Conservation (phyloP, 768 basidiomycete species). For the Psilocybe azurescens region DNA sequence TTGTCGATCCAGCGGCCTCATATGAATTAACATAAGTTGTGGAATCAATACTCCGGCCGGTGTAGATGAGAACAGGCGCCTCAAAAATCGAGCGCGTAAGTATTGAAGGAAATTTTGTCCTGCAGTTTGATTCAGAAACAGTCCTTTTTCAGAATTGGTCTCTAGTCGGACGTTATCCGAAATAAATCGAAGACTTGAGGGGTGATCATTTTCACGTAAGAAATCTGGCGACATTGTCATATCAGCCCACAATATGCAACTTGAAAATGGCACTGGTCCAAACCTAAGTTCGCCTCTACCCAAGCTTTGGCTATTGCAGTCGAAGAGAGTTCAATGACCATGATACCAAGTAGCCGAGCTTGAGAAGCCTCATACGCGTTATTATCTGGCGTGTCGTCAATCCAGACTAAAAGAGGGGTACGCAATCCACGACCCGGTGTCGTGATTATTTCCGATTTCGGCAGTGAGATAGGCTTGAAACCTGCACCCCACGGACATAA, state of each 20-base stretch:
- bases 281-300: conserved; percentile 32
- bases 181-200: conserved; percentile 31
- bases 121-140: conserved; percentile 17
- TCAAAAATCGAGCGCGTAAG: conserved; percentile 24
- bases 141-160: neutral
- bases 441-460: neutral
- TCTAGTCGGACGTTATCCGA: conserved; percentile 35
- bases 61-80: conserved; percentile 32
- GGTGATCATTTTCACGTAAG: conserved; percentile 26
- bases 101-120: conserved; percentile 30
- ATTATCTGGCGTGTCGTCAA: conserved; percentile 30
- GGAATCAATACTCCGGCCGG: conserved; percentile 19
- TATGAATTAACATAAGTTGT: conserved; percentile 26
- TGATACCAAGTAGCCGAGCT: conserved; percentile 24
- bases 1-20: conserved; percentile 25
- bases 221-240: conserved; percentile 19
- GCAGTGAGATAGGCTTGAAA: neutral
- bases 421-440: neutral
- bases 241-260: neutral
- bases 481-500: neutral
- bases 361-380: conserved; percentile 15
- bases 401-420: conserved; percentile 30
- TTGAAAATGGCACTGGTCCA: neutral
- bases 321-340: conserved; percentile 30
- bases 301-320: conserved; percentile 29